Evolutionary conservation across 2,329 filamentous ascomycete species (phyloP), one percentile per base, ranked within the genome.

Genomic region (Akanthomyces lecanii): DNA sequence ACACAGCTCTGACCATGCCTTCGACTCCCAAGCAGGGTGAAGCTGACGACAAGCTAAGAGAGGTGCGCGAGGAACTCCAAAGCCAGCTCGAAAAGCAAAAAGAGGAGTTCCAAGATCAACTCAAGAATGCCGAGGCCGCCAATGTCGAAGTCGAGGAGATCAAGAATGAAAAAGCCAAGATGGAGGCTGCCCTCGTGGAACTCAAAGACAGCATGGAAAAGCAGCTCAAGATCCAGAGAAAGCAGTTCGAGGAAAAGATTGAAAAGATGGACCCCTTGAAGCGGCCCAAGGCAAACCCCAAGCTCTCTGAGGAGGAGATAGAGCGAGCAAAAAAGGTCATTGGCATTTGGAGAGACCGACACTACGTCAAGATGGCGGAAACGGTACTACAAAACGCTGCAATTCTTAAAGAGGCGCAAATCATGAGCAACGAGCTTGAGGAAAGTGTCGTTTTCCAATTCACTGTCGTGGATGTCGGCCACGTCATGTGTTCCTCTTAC

Each of bases 351-450:
- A 87, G 87, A 65, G 84, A 89, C 68, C 87, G 91, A 36, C 90
- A 91, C 70, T 97, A 94, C 70, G 92, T 99, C 63, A 88, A 89
- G 62, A 97, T 99, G 91, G 93, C 94, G 3, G 95, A 98, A 74
- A 86, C 89, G 2, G 88, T 98, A 33, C 80, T 99, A 52, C 92
- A 96, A 71, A 89, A 96, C 73, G 94, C 94, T 3, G 87, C 91
- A 8, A 85, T 88, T 33, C 76, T 99, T 64, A 99, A 99, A 74
- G 95, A 99, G 76, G 95, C 95, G 1, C 95, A 99, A 72, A 89
- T 99, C 65, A 95, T 99, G 91, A 96, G 93, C 78, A 94, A 97
- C 69, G 91, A 96, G 70, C 90, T 99, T 79, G 91, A 95, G 68
- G 95, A 97, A 74, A 87, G 87, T 67, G 90, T 97, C 10, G 89